phyloP scores from a whole-genome alignment of 2,329 filamentous ascomycete species.

The Atkinsonella texensis region DNA sequence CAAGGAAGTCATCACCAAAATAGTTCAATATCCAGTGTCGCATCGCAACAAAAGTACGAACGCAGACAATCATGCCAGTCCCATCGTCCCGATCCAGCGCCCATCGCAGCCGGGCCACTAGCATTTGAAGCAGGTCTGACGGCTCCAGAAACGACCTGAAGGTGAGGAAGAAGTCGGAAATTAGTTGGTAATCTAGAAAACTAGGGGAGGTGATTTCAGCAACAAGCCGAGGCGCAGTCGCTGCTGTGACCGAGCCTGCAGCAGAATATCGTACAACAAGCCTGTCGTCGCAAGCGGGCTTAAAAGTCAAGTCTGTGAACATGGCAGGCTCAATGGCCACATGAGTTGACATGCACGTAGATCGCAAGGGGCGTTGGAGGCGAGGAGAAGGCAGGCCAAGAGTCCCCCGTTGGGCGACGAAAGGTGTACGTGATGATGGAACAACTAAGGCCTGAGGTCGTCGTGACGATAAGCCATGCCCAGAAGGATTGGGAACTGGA shows the following conservation, averaged over 20 bases:
- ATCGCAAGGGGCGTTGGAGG: slow-evolving; percentile 28
- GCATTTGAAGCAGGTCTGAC: slow-evolving; percentile 64
- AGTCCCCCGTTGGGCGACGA: slow-evolving; percentile 10
- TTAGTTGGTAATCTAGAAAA: slow-evolving; percentile 91
- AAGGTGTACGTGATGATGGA: slow-evolving; percentile 22
- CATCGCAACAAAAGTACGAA: slow-evolving; percentile 87
- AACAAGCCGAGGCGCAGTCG: slow-evolving; percentile 80
- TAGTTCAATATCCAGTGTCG: slow-evolving; percentile 98
- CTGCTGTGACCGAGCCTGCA: slow-evolving; percentile 68
- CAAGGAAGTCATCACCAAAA: slow-evolving; percentile 85
- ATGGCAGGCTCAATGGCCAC: slow-evolving; percentile 57
- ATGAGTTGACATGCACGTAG: slow-evolving; percentile 37
- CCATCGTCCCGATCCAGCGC: slow-evolving; percentile 70
- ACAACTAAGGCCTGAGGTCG: slow-evolving; percentile 26
- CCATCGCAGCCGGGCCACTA: slow-evolving; percentile 79
- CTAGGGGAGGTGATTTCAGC: slow-evolving; percentile 93
- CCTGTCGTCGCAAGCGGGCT: slow-evolving; percentile 66
- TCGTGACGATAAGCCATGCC: slow-evolving; percentile 18
- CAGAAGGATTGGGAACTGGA: slow-evolving; percentile 14
- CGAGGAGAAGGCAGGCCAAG: slow-evolving; percentile 23
- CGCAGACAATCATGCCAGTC: slow-evolving; percentile 83
- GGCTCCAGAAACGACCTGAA: slow-evolving; percentile 78
- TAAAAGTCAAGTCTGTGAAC: slow-evolving; percentile 69
- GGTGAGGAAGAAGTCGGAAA: slow-evolving; percentile 96
- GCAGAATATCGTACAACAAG: slow-evolving; percentile 72